A percentile compares a stretch with the other conserved stretches of the same genome.
phyloP scores from a whole-genome alignment of 2,329 filamentous ascomycete genomes.

The Scleromitrula shiraiana region DNA sequence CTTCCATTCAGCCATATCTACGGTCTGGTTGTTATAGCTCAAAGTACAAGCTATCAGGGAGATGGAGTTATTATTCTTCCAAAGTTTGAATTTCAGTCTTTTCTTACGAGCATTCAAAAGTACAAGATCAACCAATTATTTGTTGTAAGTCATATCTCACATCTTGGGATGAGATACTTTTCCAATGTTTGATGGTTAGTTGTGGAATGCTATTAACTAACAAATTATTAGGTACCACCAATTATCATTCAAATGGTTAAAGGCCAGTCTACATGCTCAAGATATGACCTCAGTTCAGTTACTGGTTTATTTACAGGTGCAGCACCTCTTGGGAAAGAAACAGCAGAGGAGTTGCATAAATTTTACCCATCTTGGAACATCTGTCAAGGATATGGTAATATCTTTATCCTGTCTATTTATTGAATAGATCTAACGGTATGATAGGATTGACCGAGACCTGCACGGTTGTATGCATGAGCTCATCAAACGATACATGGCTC shows the following conservation, averaged over 20 bases:
- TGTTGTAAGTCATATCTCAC: constrained; percentile 56
- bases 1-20: constrained; percentile 89
- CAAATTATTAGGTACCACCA: constrained; percentile 55
- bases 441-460: constrained; percentile 67
- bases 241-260: constrained; percentile 73
- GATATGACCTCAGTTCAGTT: constrained; percentile 66
- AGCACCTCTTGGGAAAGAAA: constrained; percentile 69
- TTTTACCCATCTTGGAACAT: constrained; percentile 57
- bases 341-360: constrained; percentile 53
- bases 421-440: not conserved
- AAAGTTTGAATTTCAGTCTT: constrained; percentile 65
- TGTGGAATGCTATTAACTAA: not conserved
- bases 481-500: constrained; percentile 55
- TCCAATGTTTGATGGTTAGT: too few species aligned
- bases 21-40: constrained; percentile 62
- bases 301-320: constrained; percentile 63
- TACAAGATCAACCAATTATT: constrained; percentile 62
- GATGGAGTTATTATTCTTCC: constrained; percentile 66
- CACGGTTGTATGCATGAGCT: constrained; percentile 58
- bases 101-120: constrained; percentile 55
- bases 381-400: constrained; percentile 61
- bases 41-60: constrained; percentile 58
- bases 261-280: constrained; percentile 48
- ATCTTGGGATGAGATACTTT: not conserved
- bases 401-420: not conserved